Base-by-base conservation (phyloP, 768 basidiomycete species). In the Mycena epipterygia region DNA sequence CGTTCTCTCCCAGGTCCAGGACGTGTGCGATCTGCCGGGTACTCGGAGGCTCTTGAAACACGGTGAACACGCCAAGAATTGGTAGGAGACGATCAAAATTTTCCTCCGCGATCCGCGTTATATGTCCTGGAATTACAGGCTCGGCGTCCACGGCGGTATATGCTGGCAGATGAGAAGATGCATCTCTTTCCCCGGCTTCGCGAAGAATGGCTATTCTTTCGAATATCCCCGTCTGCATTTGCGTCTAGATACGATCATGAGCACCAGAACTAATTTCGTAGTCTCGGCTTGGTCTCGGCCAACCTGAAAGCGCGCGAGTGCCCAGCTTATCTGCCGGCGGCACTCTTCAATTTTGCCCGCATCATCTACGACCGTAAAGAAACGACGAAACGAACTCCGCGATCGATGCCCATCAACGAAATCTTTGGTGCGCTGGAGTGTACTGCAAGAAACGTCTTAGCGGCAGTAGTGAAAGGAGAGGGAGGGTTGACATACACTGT, bases 291-390 rank as follows among this genome's bases (percentile, higher is more conserved):
- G n/a, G 44, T 29, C 13, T 4, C n/a, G n/a, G n/a, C n/a, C 29
- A 35, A 66, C 64, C 44, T 66, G 11, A 37, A 66, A 29, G 4
- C 37, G 11, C 12, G 39, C 55, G 7, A 16, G 33, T 27, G 64
- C 55, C 17, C n/a, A 5, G 46, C 21, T 30, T 27, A 66, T 57
- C 46, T 41, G 32, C 17, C 30, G 7, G n/a, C 64, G 23, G 21
- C 23, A 66, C 13, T 49, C 64, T 32, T 25, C n/a, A 19, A 66
- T 66, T 46, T 37, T 66, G 27, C 23, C 21, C 29, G 44, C 64
- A 48, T 66, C 64, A 9, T 66, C 46, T 32, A 29, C 29, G 25
- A n/a, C 55, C 11, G 23, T 33, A n/a, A 66, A 49, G 44, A 57
- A 14, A 2, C 64, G 64, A 37, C 3, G 16, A 6, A 58, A 39